Base-by-base conservation (phyloP, 345 rosid species). In the Pistacia vera region DNA sequence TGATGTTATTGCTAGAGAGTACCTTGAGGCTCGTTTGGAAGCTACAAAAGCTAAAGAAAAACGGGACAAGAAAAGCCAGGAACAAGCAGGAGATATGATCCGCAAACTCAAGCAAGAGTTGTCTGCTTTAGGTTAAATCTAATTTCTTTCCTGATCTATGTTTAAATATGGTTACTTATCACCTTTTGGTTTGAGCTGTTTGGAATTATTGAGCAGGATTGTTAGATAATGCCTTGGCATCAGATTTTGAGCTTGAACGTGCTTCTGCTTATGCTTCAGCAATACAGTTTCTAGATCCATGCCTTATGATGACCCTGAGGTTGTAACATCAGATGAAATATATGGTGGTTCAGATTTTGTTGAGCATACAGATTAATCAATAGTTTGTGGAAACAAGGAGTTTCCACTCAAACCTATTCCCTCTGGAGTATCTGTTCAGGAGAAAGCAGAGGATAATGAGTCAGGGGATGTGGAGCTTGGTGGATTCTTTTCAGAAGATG, bases 21-120 rank as follows among this genome's bases (percentile, higher is more conserved):
- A 91, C 82, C 85, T 63, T 59, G 86, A 72, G 64, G 97, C 92
- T 48, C 86, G 98, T 49, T 76, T 78, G 66, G 93, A 95, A 73
- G 98, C 97, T 79, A 63, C 87, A 77, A 83, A 82, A 81, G 95
- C 98, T 76, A 95, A 95, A 86, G 92, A 84, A 65, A 87, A 81
- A 60, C 76, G 84, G 72, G 95, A 95, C 83, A 93, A 89, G 81
- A 86, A 78, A 64, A 84, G 89, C 57, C 94, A 93, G 85, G 93
- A 86, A 75, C 84, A 75, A 79, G 93, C 95, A 35, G 92, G 97
- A 78, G 74, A 74, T 67, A 81, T 79, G 33, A 91, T 95, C 77
- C 88, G 90, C 77, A 84, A 88, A 85, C 92, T 95, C 80, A 95
- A 95, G 91, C 95, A 90, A 81, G 97, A 95, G 83, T 84, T 95